These are phyloP conservation scores for Aquilaria yunnanensis DNA, from an alignment of 345 rosid species.

Conservation along the genomic window DNA sequence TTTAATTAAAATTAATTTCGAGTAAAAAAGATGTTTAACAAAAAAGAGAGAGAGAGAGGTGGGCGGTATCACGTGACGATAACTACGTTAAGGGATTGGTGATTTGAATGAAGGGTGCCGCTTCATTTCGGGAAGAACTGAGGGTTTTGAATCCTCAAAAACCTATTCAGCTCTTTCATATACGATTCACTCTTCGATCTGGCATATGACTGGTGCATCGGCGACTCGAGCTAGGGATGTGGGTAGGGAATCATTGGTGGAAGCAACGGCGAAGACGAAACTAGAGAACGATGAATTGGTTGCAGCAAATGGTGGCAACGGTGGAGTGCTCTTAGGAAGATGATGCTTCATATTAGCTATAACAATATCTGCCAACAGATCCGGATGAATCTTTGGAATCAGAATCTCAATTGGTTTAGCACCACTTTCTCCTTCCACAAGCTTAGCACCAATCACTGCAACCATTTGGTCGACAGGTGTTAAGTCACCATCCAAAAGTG, in stretches of 20 bases:
- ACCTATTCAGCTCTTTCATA: too few relatives aligned
- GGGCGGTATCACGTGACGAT: too few relatives aligned
- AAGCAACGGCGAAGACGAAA: neutral
- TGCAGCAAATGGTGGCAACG: conserved; percentile 33
- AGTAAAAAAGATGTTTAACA: too few relatives aligned
- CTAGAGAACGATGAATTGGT: conserved; percentile 37
- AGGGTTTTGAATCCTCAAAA: too few relatives aligned
- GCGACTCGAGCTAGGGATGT: neutral
- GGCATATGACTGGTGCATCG: too few relatives aligned
- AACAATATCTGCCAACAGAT: conserved; percentile 95
- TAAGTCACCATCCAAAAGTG: conserved; percentile 53
- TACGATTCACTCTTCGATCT: too few relatives aligned
- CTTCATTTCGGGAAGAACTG: too few relatives aligned
- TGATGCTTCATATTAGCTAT: conserved; percentile 81
- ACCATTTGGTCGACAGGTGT: conserved; percentile 96
- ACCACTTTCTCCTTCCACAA: conserved; percentile 99
- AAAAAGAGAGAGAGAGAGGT: too few relatives aligned
- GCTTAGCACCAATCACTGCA: conserved; percentile 96
- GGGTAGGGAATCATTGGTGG: neutral
- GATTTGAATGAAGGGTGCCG: too few relatives aligned
- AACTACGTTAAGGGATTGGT: too few relatives aligned
- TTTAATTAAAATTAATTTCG: too few relatives aligned
- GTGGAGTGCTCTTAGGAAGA: conserved; percentile 68
- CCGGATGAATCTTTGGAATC: conserved; percentile 89
- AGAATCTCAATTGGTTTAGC: conserved; percentile 94